Evolutionary conservation across 2,329 filamentous ascomycete species (phyloP).

Genomic region (Hirsutella minnesotensis): DNA sequence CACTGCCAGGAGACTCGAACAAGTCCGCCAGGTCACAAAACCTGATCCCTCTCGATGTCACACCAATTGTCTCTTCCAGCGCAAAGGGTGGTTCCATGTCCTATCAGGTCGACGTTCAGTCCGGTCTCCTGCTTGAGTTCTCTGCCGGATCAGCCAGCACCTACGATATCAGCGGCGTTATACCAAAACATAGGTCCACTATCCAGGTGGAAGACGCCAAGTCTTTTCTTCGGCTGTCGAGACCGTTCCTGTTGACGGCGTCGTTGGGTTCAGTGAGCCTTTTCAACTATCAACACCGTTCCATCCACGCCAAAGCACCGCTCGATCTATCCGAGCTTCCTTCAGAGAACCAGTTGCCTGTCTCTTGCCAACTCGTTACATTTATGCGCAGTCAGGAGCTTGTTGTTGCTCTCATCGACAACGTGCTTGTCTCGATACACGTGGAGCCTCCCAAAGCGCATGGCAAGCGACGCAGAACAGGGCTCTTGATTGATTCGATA

Average conservation of each 20-base stretch:
- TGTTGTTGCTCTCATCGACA: conserved; percentile 51
- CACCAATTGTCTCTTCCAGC: conserved; percentile 19
- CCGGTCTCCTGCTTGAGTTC: conserved; percentile 53
- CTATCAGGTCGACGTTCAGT: conserved; percentile 49
- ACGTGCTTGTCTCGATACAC: conserved; percentile 56
- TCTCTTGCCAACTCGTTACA: conserved; percentile 34
- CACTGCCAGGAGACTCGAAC: conserved; percentile 13
- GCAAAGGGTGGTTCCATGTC: conserved; percentile 8
- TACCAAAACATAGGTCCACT: conserved; percentile 47
- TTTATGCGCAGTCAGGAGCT: conserved; percentile 57
- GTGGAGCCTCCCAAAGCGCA: conserved; percentile 48
- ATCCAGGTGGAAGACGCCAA: conserved; percentile 38
- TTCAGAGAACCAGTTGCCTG: conserved; percentile 21
- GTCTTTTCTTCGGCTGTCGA: conserved; percentile 56
- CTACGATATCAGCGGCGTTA: conserved; percentile 50
- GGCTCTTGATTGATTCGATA: conserved; percentile 61
- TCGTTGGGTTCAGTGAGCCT: conserved; percentile 44
- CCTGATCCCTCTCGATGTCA: conserved; percentile 26
- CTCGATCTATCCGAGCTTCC: conserved; percentile 31
- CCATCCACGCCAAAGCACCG: conserved; percentile 38
- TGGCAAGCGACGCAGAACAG: conserved; percentile 45
- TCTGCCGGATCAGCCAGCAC: conserved; percentile 39
- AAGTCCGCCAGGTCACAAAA: conserved; percentile 18
- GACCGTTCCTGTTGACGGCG: conserved; percentile 52
- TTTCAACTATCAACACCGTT: conserved; percentile 59